These are phyloP conservation scores for Camellia granthamiana DNA, from an alignment of 148 eudicot species.

Conservation along the genomic window DNA sequence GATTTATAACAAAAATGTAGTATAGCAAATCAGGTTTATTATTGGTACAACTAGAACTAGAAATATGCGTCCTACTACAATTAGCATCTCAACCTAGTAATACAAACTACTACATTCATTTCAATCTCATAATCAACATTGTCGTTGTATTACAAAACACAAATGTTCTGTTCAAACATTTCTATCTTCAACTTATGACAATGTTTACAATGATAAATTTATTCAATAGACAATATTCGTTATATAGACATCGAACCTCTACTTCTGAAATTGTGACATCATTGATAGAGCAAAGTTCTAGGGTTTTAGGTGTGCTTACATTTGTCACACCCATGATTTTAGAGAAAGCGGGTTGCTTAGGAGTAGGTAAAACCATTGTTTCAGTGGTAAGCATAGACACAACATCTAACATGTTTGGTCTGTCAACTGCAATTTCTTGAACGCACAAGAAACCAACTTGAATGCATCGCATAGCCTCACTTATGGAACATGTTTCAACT, in stretches of 20 bases:
- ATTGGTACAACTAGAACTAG: no score
- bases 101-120: no score
- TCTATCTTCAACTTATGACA: no score
- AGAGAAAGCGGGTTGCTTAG: conserved; percentile 15
- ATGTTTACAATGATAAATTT: no score
- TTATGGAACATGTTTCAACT: not conserved
- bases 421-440: conserved; percentile 1
- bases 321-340: not conserved
- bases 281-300: not conserved
- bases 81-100: no score
- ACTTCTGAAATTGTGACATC: not conserved
- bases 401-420: not conserved
- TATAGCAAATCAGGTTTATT: no score
- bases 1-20: no score
- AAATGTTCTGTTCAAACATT: no score
- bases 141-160: no score
- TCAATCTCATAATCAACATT: no score
- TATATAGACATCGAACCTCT: not conserved
- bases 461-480: conserved; percentile 3
- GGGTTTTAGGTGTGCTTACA: not conserved
- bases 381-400: conserved; percentile 8
- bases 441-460: conserved; percentile 14
- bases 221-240: no score
- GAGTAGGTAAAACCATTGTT: not conserved
- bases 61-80: no score